Evolutionary conservation across 1,139 yeast species (phyloP).

Genomic region (Diutina scorzettiae): DNA sequence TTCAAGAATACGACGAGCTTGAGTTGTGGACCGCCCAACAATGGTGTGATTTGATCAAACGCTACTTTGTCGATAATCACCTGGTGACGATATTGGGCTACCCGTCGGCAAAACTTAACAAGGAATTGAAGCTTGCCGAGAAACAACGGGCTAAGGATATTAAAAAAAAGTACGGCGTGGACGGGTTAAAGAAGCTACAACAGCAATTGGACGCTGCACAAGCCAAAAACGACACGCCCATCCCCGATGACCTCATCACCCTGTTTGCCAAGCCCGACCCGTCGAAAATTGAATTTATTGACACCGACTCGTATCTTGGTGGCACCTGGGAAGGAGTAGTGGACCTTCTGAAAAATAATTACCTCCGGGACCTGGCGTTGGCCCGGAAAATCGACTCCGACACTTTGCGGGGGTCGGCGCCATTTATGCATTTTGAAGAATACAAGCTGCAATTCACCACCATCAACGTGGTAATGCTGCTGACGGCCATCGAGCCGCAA

Average conservation of each 20-base stretch:
- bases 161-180: slow-evolving; percentile 40
- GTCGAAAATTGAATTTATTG: slow-evolving; percentile 57
- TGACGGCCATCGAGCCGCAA: slow-evolving; percentile 37
- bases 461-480: slow-evolving; percentile 53
- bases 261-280: slow-evolving; percentile 67
- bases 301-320: slow-evolving; percentile 49
- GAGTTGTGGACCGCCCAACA: slow-evolving; percentile 48
- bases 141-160: slow-evolving; percentile 38
- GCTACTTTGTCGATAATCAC: slow-evolving; percentile 50
- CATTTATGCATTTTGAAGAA: slow-evolving; percentile 68
- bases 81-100: slow-evolving; percentile 62
- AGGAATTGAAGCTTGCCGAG: slow-evolving; percentile 37
- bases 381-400: slow-evolving; percentile 21
- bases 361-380: neutral
- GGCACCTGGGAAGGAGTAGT: slow-evolving; percentile 15
- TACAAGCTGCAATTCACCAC: slow-evolving; percentile 72
- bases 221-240: slow-evolving; percentile 53
- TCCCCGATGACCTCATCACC: slow-evolving; percentile 56
- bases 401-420: slow-evolving; percentile 14
- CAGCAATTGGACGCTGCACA: slow-evolving; percentile 49
- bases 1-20: slow-evolving; percentile 51
- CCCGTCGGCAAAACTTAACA: slow-evolving; percentile 62
- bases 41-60: slow-evolving; percentile 51
- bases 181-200: slow-evolving; percentile 45
- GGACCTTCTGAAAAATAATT: neutral